These are phyloP conservation scores for Ogataea paraovalis DNA, from an alignment of 805 yeast genomes.

Conservation along the genomic window DNA sequence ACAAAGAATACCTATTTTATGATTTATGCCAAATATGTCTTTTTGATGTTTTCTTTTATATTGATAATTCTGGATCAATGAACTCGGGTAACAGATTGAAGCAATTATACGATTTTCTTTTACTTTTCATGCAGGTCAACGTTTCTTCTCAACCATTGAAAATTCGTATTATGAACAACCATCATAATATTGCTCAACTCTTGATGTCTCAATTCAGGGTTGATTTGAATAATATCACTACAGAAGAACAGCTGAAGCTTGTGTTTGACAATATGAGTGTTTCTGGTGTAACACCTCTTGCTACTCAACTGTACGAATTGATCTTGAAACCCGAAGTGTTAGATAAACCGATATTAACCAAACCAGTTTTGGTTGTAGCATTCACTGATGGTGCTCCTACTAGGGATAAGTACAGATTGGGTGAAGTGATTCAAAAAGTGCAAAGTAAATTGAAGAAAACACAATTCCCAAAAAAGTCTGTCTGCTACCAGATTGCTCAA, in stretches of 20 bases:
- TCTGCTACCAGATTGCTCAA: conserved; percentile 25
- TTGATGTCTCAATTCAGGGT: conserved; percentile 5
- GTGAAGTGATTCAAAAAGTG: conserved; percentile 9
- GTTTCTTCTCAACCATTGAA: conserved; percentile 21
- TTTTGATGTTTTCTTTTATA: conserved; percentile 18
- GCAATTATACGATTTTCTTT: conserved; percentile 18
- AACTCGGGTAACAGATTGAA: conserved; percentile 14
- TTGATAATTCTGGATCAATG: conserved; percentile 27
- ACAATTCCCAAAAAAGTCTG: conserved; percentile 13
- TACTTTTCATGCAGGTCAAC: conserved; percentile 17
- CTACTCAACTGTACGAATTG: conserved; percentile 15
- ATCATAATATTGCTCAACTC: conserved; percentile 10
- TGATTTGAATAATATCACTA: conserved; percentile 17
- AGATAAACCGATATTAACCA: conserved; percentile 7
- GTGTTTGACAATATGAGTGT: conserved; percentile 16
- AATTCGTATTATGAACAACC: conserved; percentile 22
- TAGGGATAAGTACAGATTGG: conserved; percentile 13
- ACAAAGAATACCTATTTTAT: conserved; percentile 21
- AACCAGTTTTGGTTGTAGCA: conserved; percentile 18
- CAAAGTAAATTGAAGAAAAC: conserved; percentile 11
- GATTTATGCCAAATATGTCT: conserved; percentile 22
- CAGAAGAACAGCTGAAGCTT: conserved; percentile 14
- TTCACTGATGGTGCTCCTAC: conserved; percentile 26
- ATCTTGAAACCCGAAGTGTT: conserved; percentile 20
- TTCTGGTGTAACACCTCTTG: conserved; percentile 22